A percentile compares a stretch with the other conserved stretches of the same genome.
Evolutionary conservation across 1,284 basidiomycete species (phyloP).

Genomic region (Puccinia triticina): DNA sequence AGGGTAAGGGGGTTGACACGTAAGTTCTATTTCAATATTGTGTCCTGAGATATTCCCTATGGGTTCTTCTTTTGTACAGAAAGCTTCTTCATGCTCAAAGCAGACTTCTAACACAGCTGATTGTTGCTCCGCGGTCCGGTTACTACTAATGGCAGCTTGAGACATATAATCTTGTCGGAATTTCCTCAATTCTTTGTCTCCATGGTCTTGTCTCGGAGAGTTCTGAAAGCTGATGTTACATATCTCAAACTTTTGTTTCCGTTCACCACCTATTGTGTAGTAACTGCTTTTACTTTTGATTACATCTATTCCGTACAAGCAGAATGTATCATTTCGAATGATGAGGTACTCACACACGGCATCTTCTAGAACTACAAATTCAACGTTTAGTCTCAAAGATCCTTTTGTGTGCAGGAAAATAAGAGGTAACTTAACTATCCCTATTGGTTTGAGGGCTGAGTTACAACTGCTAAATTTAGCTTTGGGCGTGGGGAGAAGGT

Average conservation of each 20-base stretch:
- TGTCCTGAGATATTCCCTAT: constrained; percentile 13
- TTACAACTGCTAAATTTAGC: constrained; percentile 27
- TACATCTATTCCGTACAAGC: constrained; percentile 1
- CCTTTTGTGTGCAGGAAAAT: no score
- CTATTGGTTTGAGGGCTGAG: constrained; percentile 4
- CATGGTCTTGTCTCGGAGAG: no score
- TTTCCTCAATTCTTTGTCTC: no score
- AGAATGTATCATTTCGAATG: constrained; percentile 13
- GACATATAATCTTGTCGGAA: no score
- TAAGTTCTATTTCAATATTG: neutral
- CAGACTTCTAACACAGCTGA: no score
- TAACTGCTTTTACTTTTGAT: constrained; percentile 20
- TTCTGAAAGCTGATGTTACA: neutral
- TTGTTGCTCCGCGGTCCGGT: no score
- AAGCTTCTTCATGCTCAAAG: constrained; percentile 5
- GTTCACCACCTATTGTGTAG: constrained; percentile 20
- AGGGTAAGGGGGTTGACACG: constrained; percentile 3
- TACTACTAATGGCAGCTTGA: no score
- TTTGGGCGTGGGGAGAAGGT: neutral
- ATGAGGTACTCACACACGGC: constrained; percentile 13
- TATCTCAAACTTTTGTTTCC: constrained; percentile 22
- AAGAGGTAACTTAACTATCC: neutral
- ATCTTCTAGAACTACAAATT: neutral
- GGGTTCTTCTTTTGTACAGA: neutral
- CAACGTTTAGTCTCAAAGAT: no score